phyloP scores from a whole-genome alignment of 2,329 filamentous ascomycete species.

The Stemphylium vesicarium region DNA sequence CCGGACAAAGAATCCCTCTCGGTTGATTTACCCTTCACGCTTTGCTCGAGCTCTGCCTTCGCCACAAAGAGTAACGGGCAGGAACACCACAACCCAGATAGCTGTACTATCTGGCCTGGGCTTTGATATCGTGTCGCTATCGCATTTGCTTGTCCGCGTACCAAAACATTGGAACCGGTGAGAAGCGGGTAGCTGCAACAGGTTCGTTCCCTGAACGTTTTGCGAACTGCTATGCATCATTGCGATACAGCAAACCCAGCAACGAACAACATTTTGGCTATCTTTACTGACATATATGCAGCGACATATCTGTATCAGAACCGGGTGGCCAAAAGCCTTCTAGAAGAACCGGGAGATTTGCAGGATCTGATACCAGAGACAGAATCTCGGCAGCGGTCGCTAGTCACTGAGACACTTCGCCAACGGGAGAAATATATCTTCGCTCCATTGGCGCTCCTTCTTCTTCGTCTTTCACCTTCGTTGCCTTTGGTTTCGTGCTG shows the following conservation, averaged over 20 bases:
- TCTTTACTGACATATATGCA: slow-evolving; percentile 38
- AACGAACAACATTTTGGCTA: slow-evolving; percentile 22
- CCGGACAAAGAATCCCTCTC: slow-evolving; percentile 47
- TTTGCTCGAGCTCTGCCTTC: slow-evolving; percentile 32
- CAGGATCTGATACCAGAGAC: background rate
- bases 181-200: slow-evolving; percentile 44
- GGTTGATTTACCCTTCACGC: slow-evolving; percentile 41
- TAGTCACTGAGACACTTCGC: slow-evolving; percentile 11
- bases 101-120: slow-evolving; percentile 34
- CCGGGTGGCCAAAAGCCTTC: slow-evolving; percentile 19
- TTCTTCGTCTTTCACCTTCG: background rate
- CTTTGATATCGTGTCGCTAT: slow-evolving; percentile 24
- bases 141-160: slow-evolving; percentile 38
- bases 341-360: slow-evolving; percentile 18
- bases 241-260: slow-evolving; percentile 43
- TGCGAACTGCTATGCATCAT: slow-evolving; percentile 40
- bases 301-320: slow-evolving; percentile 21
- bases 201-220: slow-evolving; percentile 41
- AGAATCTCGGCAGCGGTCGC: slow-evolving; percentile 9
- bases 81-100: slow-evolving; percentile 44
- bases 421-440: slow-evolving; percentile 2
- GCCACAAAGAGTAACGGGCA: slow-evolving; percentile 43
- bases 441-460: background rate
- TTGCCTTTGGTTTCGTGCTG: slow-evolving; percentile 17
- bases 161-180: slow-evolving; percentile 33